These are phyloP conservation scores for Arthrinium phaeospermum DNA, from an alignment of 2,329 filamentous ascomycete genomes.

Conservation along the genomic window DNA sequence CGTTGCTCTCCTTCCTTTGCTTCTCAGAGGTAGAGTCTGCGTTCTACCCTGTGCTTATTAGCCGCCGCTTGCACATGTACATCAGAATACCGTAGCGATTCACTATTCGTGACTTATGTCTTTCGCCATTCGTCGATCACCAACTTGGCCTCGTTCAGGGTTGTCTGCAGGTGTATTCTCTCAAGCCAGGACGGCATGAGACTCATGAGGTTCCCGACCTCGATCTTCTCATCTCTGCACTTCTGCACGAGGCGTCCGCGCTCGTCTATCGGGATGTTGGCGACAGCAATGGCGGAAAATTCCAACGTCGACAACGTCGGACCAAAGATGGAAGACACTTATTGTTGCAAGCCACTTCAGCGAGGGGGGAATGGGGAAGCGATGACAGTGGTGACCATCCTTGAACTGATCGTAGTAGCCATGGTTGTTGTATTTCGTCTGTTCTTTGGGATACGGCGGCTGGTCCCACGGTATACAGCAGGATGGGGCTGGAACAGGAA, in stretches of 20 bases:
- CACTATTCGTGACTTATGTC: conserved; percentile 28
- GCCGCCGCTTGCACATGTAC: neutral
- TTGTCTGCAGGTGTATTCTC: neutral
- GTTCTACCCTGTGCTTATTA: conserved; percentile 21
- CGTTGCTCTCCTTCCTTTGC: conserved; percentile 37
- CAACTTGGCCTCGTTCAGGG: conserved; percentile 33
- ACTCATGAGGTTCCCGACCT: conserved; percentile 5
- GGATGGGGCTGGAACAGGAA: neutral
- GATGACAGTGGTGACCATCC: neutral
- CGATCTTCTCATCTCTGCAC: neutral
- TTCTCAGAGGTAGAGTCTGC: conserved; percentile 34
- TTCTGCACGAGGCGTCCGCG: neutral
- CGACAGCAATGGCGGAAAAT: neutral
- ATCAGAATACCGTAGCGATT: neutral
- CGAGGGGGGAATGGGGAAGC: neutral
- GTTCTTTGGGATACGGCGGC: neutral
- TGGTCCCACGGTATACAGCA: neutral
- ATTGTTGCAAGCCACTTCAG: neutral
- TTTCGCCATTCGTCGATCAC: conserved; percentile 36
- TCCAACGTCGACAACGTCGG: neutral
- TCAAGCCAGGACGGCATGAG: conserved; percentile 12
- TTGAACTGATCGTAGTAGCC: neutral
- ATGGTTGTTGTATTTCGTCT: neutral
- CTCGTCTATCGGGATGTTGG: neutral
- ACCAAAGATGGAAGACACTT: neutral